Percentiles rank a stretch among this genome's conserved stretches.
phyloP scores from a whole-genome alignment of 169 alveolate species.

The Cryptosporidium meleagridis region DNA sequence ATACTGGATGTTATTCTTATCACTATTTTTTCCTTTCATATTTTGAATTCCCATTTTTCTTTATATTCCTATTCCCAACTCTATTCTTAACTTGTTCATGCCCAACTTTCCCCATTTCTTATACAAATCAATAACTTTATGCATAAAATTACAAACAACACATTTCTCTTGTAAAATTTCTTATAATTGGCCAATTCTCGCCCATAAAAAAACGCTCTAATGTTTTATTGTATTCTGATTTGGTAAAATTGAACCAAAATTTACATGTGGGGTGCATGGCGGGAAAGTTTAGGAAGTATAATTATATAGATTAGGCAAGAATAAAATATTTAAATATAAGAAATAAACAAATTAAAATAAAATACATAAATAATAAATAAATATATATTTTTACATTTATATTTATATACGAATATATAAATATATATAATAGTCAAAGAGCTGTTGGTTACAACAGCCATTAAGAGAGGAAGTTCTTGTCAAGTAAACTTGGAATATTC shows the following conservation, averaged over 20 bases:
- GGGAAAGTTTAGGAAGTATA: slow-evolving; percentile 15
- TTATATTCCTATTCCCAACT: not conserved
- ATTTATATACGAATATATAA: no score
- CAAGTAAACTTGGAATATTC: not conserved
- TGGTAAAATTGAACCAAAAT: slow-evolving; percentile 1
- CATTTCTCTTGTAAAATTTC: no score
- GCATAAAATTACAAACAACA: no score
- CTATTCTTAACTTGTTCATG: not conserved
- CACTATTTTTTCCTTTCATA: not conserved
- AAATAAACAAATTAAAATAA: not conserved
- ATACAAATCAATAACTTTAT: no score
- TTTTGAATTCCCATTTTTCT: not conserved
- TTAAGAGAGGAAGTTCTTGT: not conserved
- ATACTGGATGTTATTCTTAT: no score
- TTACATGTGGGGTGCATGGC: slow-evolving; percentile 55
- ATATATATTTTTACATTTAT: not conserved
- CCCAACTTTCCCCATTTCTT: not conserved
- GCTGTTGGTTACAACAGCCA: not conserved
- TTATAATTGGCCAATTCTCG: not conserved
- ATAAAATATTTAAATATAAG: not conserved
- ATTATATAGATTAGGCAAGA: not conserved
- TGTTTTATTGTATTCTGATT: not conserved
- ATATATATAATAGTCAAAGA: no score
- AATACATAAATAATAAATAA: not conserved
- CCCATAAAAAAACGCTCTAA: not conserved